These are phyloP conservation scores for Sesbania bispinosa DNA, from an alignment of 306 rosid genomes.

Conservation along the genomic window DNA sequence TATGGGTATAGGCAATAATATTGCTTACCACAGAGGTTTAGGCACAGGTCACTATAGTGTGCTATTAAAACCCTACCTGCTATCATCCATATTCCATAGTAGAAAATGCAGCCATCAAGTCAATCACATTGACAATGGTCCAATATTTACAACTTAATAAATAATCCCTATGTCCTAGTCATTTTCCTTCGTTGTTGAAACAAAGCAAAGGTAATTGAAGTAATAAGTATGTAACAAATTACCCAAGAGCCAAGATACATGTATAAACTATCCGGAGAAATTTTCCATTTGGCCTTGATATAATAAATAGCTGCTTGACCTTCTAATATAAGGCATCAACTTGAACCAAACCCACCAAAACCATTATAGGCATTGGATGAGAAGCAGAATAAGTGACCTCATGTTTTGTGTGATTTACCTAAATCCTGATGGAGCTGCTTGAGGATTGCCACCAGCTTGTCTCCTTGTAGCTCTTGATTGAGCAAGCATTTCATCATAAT, in stretches of 20 bases:
- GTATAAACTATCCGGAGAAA: neutral
- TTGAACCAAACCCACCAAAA: conserved; percentile 23
- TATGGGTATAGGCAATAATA: no score
- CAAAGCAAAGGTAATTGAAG: conserved; percentile 11
- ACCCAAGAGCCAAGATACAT: conserved; percentile 5
- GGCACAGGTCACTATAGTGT: no score
- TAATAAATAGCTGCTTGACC: conserved; percentile 14
- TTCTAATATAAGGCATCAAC: neutral
- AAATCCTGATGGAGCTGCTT: conserved; percentile 74
- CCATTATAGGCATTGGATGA: conserved; percentile 22
- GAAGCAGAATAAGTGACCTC: conserved; percentile 13
- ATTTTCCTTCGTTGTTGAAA: conserved; percentile 17
- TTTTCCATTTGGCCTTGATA: conserved; percentile 1
- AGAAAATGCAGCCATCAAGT: neutral
- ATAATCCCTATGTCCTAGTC: neutral
- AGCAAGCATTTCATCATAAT: conserved; percentile 70
- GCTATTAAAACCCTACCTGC: no score
- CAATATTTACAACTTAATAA: conserved; percentile 29
- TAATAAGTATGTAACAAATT: neutral
- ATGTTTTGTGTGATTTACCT: conserved; percentile 38
- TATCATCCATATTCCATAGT: no score
- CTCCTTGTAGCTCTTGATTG: conserved; percentile 69
- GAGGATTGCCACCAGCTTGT: conserved; percentile 55
- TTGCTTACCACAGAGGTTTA: no score
- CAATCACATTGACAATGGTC: conserved; percentile 20